Evolutionary conservation across 495 filamentous ascomycete genomes (phyloP), one percentile per base, ranked within the genome.

Genomic region (Tuber brumale): DNA sequence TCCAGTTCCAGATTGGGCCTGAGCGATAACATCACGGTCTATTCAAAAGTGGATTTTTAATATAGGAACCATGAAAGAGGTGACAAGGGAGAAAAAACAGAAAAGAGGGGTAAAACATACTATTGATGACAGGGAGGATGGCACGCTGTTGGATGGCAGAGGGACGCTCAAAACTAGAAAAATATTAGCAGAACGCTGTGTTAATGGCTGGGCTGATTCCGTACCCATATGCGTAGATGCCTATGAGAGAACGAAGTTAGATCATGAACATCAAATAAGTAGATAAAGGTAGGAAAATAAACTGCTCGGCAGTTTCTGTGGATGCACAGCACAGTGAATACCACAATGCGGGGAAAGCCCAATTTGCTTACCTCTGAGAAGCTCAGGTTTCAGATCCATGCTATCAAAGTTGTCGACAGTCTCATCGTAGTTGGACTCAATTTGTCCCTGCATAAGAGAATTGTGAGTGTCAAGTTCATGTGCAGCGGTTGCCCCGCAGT

Each of bases 351-450:
- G 19, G 37, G 70, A 43, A 73, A 61, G 76, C 70, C 46, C 31
- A 73, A 23, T 69, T 37, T 72, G 87, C 91, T 87, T 91, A 95
- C 93, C 95, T 88, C 95, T 94, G 83, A 99, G 92, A 83, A 99
- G 91, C 89, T 99, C 95, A 71, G 92, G 82, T 89, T 96, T 97
- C 83, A 99, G 89, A 86, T 91, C 91, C 95, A 99, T 99, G 78
- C 94, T 89, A 87, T 99, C 95, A 86, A 99, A 99, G 75, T 94
- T 97, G 86, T 99, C 95, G 85, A 94, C 95, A 83, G 95, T 93
- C 90, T 99, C 96, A 90, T 99, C 95, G 87, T 99, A 99, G 92
- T 98, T 99, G 83, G 94, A 97, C 88, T 98, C 95, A 88, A 99
- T 98, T 88, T 94, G 92, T 85, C 92, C 96, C 81, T 97, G 86